A percentile compares a stretch with the other conserved stretches of the same genome.
Conservation (phyloP, 805 yeast species). For the Myxozyma neotropica region DNA sequence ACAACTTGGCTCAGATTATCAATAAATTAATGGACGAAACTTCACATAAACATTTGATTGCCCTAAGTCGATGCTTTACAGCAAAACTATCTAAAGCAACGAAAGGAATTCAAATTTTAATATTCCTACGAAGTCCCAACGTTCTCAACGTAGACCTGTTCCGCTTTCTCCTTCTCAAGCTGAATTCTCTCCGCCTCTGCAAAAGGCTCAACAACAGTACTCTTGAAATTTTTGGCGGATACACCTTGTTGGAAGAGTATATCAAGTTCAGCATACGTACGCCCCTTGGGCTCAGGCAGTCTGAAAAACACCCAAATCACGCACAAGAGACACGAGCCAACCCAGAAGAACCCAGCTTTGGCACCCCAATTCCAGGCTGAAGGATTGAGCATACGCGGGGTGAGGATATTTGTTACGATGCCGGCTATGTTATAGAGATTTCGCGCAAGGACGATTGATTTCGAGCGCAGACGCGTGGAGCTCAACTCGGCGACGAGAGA, state of each 20-base stretch:
- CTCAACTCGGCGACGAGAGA: conserved; percentile 50
- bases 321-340: conserved; percentile 43
- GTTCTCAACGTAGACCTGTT: neutral
- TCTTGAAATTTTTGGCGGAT: conserved; percentile 13
- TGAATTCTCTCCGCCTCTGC: neutral
- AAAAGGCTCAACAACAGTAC: conserved; percentile 1
- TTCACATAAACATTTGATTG: too few relatives aligned
- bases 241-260: conserved; percentile 46
- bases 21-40: too few relatives aligned
- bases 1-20: too few relatives aligned
- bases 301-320: conserved; percentile 53
- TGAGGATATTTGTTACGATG: conserved; percentile 34
- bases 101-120: neutral
- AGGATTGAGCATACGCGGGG: conserved; percentile 56
- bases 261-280: conserved; percentile 65
- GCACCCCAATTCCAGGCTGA: conserved; percentile 41
- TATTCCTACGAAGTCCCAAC: neutral
- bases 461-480: conserved; percentile 48
- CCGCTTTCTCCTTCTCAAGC: neutral
- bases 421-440: conserved; percentile 37
- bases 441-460: conserved; percentile 50
- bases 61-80: too few relatives aligned
- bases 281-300: conserved; percentile 61
- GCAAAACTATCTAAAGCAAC: too few relatives aligned
- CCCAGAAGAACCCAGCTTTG: conserved; percentile 36